phyloP scores from a whole-genome alignment of 257 asterid genomes.

The Parsonsia alboflavescens region DNA sequence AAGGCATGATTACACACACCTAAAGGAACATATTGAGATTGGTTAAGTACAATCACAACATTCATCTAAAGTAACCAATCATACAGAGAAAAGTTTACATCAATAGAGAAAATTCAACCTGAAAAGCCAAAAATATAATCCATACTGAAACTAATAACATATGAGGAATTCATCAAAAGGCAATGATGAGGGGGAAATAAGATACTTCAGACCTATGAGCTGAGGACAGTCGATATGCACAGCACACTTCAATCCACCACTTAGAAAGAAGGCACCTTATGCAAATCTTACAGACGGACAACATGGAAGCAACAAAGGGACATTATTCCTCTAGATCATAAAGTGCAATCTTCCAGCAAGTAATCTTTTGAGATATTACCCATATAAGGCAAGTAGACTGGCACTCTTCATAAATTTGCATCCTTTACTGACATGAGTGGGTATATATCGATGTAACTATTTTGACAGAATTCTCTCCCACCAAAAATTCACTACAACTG shows the following conservation, averaged over 20 bases:
- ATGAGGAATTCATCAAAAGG: not conserved
- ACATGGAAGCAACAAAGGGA: not conserved
- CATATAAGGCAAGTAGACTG: not conserved
- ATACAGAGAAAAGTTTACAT: not conserved
- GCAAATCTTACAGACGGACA: not conserved
- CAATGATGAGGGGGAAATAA: not conserved
- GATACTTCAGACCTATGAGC: not conserved
- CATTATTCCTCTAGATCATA: not conserved
- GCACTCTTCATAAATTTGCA: not conserved
- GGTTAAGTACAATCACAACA: not conserved
- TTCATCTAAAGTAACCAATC: not conserved
- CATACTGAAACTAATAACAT: not conserved
- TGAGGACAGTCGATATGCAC: not conserved
- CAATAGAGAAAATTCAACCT: not conserved
- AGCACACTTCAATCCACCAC: not conserved
- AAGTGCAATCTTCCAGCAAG: not conserved
- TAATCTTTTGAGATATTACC: not conserved
- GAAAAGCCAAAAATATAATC: not conserved
- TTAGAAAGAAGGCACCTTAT: not conserved
- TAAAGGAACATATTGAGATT: conserved; percentile 2
- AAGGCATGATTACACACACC: conserved; percentile 93
- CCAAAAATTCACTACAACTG: not conserved
- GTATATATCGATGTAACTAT: not conserved
- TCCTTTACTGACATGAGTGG: not conserved
- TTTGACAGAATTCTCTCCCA: not conserved